Evolutionary conservation across 345 rosid species (phyloP).

Genomic region (Gossypioides kirkii): DNA sequence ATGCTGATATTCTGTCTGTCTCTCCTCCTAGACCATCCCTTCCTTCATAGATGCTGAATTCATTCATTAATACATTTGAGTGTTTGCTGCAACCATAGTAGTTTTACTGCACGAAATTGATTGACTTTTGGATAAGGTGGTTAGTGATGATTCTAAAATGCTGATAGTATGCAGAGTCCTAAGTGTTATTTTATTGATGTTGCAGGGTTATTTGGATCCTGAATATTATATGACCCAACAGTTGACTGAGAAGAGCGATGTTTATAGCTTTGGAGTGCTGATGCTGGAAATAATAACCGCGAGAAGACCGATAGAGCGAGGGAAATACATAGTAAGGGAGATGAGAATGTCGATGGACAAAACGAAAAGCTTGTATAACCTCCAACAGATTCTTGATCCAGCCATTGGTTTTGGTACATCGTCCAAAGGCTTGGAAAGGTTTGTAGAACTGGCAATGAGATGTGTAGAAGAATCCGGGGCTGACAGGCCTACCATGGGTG

Average conservation of each 20-base stretch:
- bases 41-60: neutral
- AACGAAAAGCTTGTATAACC: slow-evolving; percentile 48
- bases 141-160: neutral
- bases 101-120: neutral
- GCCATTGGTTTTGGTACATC: slow-evolving; percentile 38
- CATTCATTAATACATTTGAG: neutral
- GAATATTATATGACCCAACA: slow-evolving; percentile 84
- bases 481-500: slow-evolving; percentile 70
- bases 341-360: slow-evolving; percentile 52
- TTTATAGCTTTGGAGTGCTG: slow-evolving; percentile 85
- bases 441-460: slow-evolving; percentile 55
- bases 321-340: slow-evolving; percentile 83
- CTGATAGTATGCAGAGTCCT: neutral
- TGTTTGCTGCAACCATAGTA: neutral
- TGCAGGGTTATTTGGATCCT: slow-evolving; percentile 13
- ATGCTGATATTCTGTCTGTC: neutral
- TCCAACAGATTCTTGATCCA: slow-evolving; percentile 63
- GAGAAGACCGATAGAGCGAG: slow-evolving; percentile 69
- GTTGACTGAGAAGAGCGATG: slow-evolving; percentile 90
- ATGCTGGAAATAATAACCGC: slow-evolving; percentile 72
- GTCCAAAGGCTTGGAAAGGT: slow-evolving; percentile 55
- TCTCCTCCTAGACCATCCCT: neutral
- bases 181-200: neutral
- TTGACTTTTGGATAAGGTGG: neutral
- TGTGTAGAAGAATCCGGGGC: slow-evolving; percentile 60